Conservation (phyloP, 1,284 basidiomycete genomes). For the Pisolithus thermaeus region DNA sequence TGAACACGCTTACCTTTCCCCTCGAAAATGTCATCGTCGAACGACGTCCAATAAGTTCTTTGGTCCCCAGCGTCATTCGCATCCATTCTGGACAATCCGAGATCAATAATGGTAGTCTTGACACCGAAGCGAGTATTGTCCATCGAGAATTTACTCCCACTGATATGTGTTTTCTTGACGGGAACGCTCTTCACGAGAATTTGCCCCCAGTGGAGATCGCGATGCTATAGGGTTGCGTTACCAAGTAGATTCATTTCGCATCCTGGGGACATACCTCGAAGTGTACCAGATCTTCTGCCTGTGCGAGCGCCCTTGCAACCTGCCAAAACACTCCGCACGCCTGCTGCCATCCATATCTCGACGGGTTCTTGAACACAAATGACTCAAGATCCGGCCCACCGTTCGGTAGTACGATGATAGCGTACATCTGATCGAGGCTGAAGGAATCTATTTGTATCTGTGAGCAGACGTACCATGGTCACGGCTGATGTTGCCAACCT, state of each 20-base stretch:
- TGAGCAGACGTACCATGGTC: background rate
- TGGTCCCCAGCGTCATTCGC: constrained; percentile 41
- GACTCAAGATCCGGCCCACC: constrained; percentile 88
- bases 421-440: constrained; percentile 72
- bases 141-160: constrained; percentile 42
- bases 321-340: constrained; percentile 91
- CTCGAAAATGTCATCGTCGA: constrained; percentile 79
- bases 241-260: background rate
- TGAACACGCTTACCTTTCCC: constrained; percentile 55
- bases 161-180: constrained; percentile 16
- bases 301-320: constrained; percentile 67
- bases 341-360: constrained; percentile 71
- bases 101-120: constrained; percentile 84
- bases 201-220: constrained; percentile 98
- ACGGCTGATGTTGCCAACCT: constrained; percentile 39
- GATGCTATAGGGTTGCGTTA: constrained; percentile 58
- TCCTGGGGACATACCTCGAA: constrained; percentile 70
- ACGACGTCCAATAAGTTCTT: constrained; percentile 62
- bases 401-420: constrained; percentile 83
- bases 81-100: constrained; percentile 85
- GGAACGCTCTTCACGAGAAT: constrained; percentile 70
- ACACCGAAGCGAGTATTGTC: constrained; percentile 60
- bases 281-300: constrained; percentile 70
- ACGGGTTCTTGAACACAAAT: constrained; percentile 52
- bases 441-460: constrained; percentile 55